Percentiles rank a stretch among this genome's conserved stretches.
Evolutionary conservation across 2,329 filamentous ascomycete species (phyloP).

Genomic region (Colletotrichum agaves): DNA sequence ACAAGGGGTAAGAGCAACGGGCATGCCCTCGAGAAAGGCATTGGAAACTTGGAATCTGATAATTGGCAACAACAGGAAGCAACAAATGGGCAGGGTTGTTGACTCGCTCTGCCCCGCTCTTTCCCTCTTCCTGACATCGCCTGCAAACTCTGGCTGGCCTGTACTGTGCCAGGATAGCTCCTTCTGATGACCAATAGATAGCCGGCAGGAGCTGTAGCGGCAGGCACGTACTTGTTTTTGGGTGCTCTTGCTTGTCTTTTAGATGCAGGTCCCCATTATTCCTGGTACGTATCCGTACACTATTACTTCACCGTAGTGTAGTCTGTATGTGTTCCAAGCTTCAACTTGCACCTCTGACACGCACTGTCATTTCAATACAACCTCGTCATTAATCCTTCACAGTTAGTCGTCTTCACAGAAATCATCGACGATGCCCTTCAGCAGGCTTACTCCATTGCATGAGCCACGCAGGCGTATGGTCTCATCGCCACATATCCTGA

Average conservation of each 20-base stretch:
- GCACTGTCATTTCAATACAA: conserved; percentile 17
- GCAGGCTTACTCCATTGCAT: background rate
- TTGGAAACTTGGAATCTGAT: conserved; percentile 24
- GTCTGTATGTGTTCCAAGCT: conserved; percentile 29
- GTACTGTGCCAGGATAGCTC: background rate
- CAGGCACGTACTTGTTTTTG: conserved; percentile 15
- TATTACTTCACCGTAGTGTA: too few species aligned
- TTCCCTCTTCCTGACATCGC: conserved; percentile 18
- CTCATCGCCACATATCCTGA: background rate
- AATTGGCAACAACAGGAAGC: conserved; percentile 17
- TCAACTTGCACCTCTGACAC: conserved; percentile 21
- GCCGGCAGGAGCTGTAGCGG: background rate
- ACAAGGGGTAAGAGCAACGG: too few species aligned
- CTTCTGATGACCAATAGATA: background rate
- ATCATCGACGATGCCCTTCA: background rate
- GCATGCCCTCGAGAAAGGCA: background rate
- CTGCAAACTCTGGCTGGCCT: conserved; percentile 6
- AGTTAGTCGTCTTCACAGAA: background rate
- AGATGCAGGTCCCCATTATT: conserved; percentile 10
- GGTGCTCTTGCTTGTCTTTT: background rate
- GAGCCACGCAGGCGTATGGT: background rate
- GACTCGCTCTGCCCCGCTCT: conserved; percentile 27
- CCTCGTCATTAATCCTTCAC: background rate
- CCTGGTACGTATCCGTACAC: conserved; percentile 2
- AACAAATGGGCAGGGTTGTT: conserved; percentile 21